Evolutionary conservation across 768 basidiomycete genomes (phyloP), one percentile per base, ranked within the genome.

Genomic region (Termitomyces sp.): DNA sequence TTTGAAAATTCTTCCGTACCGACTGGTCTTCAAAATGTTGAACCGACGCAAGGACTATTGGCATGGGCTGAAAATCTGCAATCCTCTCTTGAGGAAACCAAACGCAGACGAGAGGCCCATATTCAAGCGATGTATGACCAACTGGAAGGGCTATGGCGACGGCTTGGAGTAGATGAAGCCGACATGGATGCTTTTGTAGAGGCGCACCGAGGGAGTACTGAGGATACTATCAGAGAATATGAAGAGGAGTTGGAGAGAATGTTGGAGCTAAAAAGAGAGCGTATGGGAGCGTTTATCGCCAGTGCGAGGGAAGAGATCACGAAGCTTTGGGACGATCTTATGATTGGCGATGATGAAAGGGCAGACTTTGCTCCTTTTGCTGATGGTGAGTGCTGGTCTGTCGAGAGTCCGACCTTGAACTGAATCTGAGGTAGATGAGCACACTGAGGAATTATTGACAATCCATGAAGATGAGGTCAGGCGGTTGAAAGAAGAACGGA

Each of bases 71-170:
- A 80, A 30, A 70, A 72, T 17, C 72, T 84, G 54, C 78, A 77
- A 49, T 56, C 72, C 5, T 77, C 83, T 49, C 78, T 97, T 53
- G 84, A 86, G 56, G 85, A 88, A 14, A 75, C 84, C 49, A 93
- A 93, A 70, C 77, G 79, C 37, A 73, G 79, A 30, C 79, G 94
- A 12, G 93, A 96, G 64, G 72, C 81, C 1, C 84, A 87, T 60
- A 98, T 99, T 30, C 96, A 99, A 67, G 80, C 85, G 0, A 87
- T 98, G 77, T 99, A 94, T 65, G 93, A 98, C 68, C 85, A 93
- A 59, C 79, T 99, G 1, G 95, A 96, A 66, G 84, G 84, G 0
- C 78, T 98, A 3, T 99, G 96, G 96, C 79, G 79, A 56, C 74
- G 94, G 54, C 77, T 98, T 56, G 94, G 92, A 14, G 84, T 96